These are phyloP conservation scores for Angomonas ambiguus DNA, from an alignment of 208 protist genomes.

Conservation along the genomic window DNA sequence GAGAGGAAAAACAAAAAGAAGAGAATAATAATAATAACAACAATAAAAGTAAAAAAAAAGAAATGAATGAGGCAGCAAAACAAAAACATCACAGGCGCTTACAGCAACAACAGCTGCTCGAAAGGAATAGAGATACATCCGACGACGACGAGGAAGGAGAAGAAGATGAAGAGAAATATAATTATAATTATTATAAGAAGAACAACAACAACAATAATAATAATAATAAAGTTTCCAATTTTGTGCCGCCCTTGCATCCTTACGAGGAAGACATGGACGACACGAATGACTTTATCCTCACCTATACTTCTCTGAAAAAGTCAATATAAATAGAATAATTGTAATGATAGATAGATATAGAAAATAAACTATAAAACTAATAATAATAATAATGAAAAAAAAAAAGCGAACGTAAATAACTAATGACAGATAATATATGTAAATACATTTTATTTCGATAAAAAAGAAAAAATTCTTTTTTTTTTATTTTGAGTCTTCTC, in stretches of 20 bases:
- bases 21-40: constrained; percentile 1
- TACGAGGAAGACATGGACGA: too few relatives aligned
- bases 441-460: constrained; percentile 6
- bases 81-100: too few relatives aligned
- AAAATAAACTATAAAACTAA: not conserved
- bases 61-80: too few relatives aligned
- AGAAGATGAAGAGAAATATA: too few relatives aligned
- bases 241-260: not conserved
- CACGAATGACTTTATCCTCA: too few relatives aligned
- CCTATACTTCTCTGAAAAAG: too few relatives aligned
- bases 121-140: too few relatives aligned
- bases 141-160: too few relatives aligned
- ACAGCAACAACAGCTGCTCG: too few relatives aligned
- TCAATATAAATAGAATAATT: not conserved
- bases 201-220: not conserved
- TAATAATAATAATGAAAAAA: not conserved
- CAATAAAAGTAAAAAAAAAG: not conserved
- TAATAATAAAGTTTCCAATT: not conserved
- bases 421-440: too few relatives aligned
- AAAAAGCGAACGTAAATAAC: too few relatives aligned
- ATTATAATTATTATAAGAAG: not conserved
- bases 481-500: constrained; percentile 1
- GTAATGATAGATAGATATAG: not conserved
- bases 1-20: too few relatives aligned
- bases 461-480: constrained; percentile 1